phyloP scores from a whole-genome alignment of 805 yeast genomes.

The Saccharomycopsis javanensis region DNA sequence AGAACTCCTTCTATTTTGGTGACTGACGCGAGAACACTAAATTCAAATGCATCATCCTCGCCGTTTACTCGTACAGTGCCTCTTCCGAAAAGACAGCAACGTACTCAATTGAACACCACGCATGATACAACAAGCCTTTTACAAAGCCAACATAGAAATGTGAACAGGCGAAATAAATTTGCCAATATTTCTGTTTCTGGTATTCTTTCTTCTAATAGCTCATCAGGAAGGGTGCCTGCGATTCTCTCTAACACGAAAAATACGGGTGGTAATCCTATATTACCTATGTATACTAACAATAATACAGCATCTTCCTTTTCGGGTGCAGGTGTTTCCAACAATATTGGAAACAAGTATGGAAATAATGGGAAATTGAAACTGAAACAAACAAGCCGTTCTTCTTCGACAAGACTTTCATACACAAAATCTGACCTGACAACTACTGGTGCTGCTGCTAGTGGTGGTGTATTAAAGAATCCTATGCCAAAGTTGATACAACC shows the following conservation, averaged over 20 bases:
- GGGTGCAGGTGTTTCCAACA: background rate
- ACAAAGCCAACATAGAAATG: constrained; percentile 16
- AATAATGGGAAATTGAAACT: constrained; percentile 7
- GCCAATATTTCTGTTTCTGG: constrained; percentile 76
- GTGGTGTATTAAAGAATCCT: background rate
- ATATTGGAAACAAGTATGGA: too few relatives aligned
- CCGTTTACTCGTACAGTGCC: constrained; percentile 66
- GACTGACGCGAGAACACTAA: constrained; percentile 64
- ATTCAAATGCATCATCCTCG: constrained; percentile 44
- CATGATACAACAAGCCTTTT: background rate
- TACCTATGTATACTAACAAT: background rate
- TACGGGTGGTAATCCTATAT: background rate
- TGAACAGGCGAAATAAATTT: constrained; percentile 31
- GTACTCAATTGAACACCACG: background rate
- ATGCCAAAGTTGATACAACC: constrained; percentile 43
- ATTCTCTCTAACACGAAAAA: background rate
- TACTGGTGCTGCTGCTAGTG: background rate
- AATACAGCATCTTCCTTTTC: background rate
- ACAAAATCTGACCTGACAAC: background rate
- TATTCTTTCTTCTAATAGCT: constrained; percentile 39
- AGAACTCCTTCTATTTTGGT: constrained; percentile 90
- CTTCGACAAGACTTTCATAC: background rate
- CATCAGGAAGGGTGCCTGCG: background rate
- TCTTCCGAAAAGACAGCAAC: constrained; percentile 8
- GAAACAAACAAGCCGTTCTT: background rate